A percentile compares a stretch with the other conserved stretches of the same genome.
Conservation (phyloP, 1,139 yeast genomes). For the Suzukiozyma palmioleophila region DNA sequence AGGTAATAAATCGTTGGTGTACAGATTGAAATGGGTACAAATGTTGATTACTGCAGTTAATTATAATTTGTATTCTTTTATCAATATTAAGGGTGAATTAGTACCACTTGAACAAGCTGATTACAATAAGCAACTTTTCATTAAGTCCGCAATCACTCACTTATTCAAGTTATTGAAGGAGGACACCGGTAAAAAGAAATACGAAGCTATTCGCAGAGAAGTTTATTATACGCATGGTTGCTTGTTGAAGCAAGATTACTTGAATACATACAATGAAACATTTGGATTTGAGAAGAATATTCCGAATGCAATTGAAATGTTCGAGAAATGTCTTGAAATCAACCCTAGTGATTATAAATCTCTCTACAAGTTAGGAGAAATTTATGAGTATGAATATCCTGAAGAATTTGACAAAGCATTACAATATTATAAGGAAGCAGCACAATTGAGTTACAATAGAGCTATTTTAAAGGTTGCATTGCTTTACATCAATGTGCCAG, state of each 20-base stretch:
- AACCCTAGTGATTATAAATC: slow-evolving; percentile 33
- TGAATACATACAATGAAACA: slow-evolving; percentile 29
- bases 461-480: slow-evolving; percentile 43
- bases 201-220: slow-evolving; percentile 19
- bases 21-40: slow-evolving; percentile 42
- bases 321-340: slow-evolving; percentile 29
- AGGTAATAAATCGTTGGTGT: slow-evolving; percentile 43
- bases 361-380: slow-evolving; percentile 38
- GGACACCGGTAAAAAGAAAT: slow-evolving; percentile 20
- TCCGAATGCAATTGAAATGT: slow-evolving; percentile 27
- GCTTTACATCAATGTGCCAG: slow-evolving; percentile 33
- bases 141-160: slow-evolving; percentile 40
- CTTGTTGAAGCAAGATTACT: slow-evolving; percentile 35
- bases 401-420: slow-evolving; percentile 32
- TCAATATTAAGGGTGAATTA: slow-evolving; percentile 43
- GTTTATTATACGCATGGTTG: slow-evolving; percentile 38
- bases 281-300: slow-evolving; percentile 32
- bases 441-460: slow-evolving; percentile 40
- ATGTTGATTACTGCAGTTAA: slow-evolving; percentile 42
- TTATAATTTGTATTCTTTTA: slow-evolving; percentile 35
- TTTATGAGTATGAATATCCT: slow-evolving; percentile 32
- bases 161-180: slow-evolving; percentile 36
- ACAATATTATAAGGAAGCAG: slow-evolving; percentile 34
- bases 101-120: slow-evolving; percentile 28
- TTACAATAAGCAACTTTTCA: slow-evolving; percentile 32